phyloP scores from a whole-genome alignment of 257 asterid genomes.

The Osmanthus fragrans region DNA sequence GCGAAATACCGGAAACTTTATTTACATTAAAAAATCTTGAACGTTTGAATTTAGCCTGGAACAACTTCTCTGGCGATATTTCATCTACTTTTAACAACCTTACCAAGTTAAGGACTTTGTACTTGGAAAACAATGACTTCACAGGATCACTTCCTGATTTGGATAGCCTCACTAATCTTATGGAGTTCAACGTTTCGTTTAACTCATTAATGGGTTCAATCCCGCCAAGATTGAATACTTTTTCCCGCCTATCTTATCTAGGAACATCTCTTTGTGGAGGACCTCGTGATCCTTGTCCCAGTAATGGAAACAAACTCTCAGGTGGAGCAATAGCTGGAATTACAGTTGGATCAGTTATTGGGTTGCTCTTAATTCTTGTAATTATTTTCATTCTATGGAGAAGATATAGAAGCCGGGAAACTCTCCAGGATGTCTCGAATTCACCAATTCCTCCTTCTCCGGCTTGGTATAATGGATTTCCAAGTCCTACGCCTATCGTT shows the following conservation, averaged over 20 bases:
- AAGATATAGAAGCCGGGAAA: constrained; percentile 24
- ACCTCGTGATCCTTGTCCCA: constrained; percentile 42
- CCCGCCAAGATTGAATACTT: constrained; percentile 37
- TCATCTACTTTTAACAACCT: constrained; percentile 33
- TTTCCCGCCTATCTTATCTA: constrained; percentile 37
- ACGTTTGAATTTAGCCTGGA: constrained; percentile 41
- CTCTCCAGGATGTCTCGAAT: neutral
- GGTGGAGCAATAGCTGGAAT: constrained; percentile 65
- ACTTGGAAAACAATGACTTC: constrained; percentile 54
- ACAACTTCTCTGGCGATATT: constrained; percentile 45
- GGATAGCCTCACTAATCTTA: constrained; percentile 21
- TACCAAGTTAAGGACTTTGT: constrained; percentile 35
- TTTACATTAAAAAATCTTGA: constrained; percentile 41
- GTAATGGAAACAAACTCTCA: constrained; percentile 31
- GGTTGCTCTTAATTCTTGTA: constrained; percentile 26
- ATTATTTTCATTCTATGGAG: constrained; percentile 30
- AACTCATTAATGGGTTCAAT: constrained; percentile 46
- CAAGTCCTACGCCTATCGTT: constrained; percentile 15
- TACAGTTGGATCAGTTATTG: constrained; percentile 38
- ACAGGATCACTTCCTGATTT: constrained; percentile 48
- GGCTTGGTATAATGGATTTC: neutral
- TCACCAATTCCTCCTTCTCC: constrained; percentile 35
- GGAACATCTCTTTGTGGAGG: constrained; percentile 54
- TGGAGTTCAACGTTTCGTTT: constrained; percentile 53
- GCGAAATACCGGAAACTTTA: constrained; percentile 45